Percentiles rank a stretch among this genome's conserved stretches.
phyloP scores from a whole-genome alignment of 169 alveolate genomes.

The Plasmodium gallinaceum region DNA sequence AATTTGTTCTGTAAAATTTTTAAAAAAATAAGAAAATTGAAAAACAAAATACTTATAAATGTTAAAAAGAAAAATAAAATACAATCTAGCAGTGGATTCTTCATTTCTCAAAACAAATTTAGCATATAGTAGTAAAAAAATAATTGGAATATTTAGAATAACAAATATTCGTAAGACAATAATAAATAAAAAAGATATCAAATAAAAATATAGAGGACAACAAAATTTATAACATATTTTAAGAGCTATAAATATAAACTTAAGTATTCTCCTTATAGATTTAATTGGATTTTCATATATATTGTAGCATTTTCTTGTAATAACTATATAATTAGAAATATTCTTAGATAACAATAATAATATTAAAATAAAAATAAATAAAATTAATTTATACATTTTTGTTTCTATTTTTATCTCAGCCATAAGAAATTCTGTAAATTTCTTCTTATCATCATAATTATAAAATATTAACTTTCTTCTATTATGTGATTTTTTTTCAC shows the following conservation, averaged over 20 bases:
- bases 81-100: slow-evolving; percentile 15
- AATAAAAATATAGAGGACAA: slow-evolving; percentile 44
- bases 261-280: slow-evolving; percentile 59
- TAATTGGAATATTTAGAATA: slow-evolving; percentile 55
- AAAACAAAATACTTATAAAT: slow-evolving; percentile 49
- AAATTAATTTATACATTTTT: slow-evolving; percentile 55
- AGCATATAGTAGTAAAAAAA: slow-evolving; percentile 36
- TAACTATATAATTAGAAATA: slow-evolving; percentile 56
- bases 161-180: slow-evolving; percentile 36
- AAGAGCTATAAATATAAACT: slow-evolving; percentile 27
- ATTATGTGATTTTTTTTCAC: slow-evolving; percentile 1
- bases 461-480: slow-evolving; percentile 20
- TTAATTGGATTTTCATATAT: slow-evolving; percentile 70
- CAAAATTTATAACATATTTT: slow-evolving; percentile 56
- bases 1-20: slow-evolving; percentile 22
- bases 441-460: slow-evolving; percentile 36
- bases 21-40: slow-evolving; percentile 39
- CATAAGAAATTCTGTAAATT: slow-evolving; percentile 59
- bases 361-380: slow-evolving; percentile 42
- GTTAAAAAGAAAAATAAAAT: slow-evolving; percentile 17
- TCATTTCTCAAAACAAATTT: slow-evolving; percentile 54
- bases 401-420: slow-evolving; percentile 68
- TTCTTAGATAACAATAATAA: slow-evolving; percentile 50
- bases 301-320: slow-evolving; percentile 75
- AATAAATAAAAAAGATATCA: slow-evolving; percentile 38